These are phyloP conservation scores for Bryoerythrophyllum caledonicum DNA, from an alignment of 225 moss, liverwort and hornwort genomes.

Conservation along the genomic window DNA sequence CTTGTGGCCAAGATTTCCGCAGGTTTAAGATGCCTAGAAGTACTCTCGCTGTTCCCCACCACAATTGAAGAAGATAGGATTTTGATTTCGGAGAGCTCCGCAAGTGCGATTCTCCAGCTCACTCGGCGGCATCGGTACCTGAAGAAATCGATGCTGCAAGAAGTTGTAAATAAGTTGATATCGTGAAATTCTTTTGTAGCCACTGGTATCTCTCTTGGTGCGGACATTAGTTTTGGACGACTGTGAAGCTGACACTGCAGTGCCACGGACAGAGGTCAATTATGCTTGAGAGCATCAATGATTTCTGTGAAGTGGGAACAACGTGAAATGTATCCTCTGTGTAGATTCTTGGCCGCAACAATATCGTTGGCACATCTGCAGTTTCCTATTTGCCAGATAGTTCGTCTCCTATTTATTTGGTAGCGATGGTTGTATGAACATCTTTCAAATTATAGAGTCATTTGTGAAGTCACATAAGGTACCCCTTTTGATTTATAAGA, in stretches of 20 bases:
- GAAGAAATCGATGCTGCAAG: constrained; percentile 70
- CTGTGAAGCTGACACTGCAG: neutral
- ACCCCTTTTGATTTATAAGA: too few relatives aligned
- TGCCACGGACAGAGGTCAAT: neutral
- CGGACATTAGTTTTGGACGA: neutral
- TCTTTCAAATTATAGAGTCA: too few relatives aligned
- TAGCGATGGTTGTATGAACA: neutral
- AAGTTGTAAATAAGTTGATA: constrained; percentile 50
- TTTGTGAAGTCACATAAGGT: too few relatives aligned
- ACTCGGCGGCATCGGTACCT: constrained; percentile 68
- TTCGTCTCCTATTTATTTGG: too few relatives aligned
- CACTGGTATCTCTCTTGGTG: neutral
- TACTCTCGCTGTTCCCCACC: constrained; percentile 71
- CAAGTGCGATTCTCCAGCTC: constrained; percentile 52
- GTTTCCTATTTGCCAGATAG: too few relatives aligned
- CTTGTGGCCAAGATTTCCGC: constrained; percentile 73
- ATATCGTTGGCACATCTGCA: too few relatives aligned
- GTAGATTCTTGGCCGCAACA: too few relatives aligned
- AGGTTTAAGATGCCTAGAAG: constrained; percentile 69
- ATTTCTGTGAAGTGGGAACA: too few relatives aligned
- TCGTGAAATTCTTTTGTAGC: neutral
- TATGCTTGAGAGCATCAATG: too few relatives aligned
- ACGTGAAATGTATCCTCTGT: too few relatives aligned
- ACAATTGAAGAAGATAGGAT: constrained; percentile 64
- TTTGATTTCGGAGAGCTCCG: constrained; percentile 39